Percentiles rank a stretch among this genome's conserved stretches.
phyloP scores from a whole-genome alignment of 2,329 filamentous ascomycete species.

The Metarhizium humberi region DNA sequence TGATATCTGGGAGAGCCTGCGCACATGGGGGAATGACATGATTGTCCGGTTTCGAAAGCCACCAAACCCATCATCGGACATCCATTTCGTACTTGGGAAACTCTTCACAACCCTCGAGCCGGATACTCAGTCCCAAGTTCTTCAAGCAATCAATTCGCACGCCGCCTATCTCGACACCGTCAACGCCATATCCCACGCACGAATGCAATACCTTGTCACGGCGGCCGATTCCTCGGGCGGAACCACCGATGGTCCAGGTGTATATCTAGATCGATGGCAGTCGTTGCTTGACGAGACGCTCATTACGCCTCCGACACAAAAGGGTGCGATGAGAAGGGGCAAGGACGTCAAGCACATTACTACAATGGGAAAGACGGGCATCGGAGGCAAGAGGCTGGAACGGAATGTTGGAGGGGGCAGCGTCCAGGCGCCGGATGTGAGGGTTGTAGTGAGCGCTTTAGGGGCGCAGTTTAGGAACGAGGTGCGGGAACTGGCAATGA shows the following conservation, averaged over 20 bases:
- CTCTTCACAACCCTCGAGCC: conserved; percentile 37
- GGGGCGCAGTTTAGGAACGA: conserved; percentile 34
- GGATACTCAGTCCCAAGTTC: conserved; percentile 34
- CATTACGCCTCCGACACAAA: conserved; percentile 50
- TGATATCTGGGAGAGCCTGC: conserved; percentile 52
- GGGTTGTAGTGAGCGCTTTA: conserved; percentile 18
- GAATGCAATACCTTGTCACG: conserved; percentile 49
- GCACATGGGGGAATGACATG: conserved; percentile 49
- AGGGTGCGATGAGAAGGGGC: conserved; percentile 44
- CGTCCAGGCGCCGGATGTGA: conserved; percentile 20
- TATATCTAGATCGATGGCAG: conserved; percentile 67
- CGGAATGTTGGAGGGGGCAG: conserved; percentile 11
- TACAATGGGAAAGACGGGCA: conserved; percentile 33
- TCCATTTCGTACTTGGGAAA: conserved; percentile 29
- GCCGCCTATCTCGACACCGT: conserved; percentile 49
- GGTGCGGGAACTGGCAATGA: conserved; percentile 24
- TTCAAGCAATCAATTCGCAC: conserved; percentile 48
- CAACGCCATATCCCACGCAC: conserved; percentile 39
- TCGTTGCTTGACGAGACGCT: conserved; percentile 58
- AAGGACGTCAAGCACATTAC: conserved; percentile 38
- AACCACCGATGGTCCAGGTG: conserved; percentile 53
- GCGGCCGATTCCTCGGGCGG: conserved; percentile 15
- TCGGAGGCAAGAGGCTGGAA: conserved; percentile 14
- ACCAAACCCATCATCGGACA: conserved; percentile 14
- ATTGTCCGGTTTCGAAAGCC: conserved; percentile 43